Evolutionary conservation across 2,329 filamentous ascomycete species (phyloP).

Genomic region (Pseudocercospora musae): DNA sequence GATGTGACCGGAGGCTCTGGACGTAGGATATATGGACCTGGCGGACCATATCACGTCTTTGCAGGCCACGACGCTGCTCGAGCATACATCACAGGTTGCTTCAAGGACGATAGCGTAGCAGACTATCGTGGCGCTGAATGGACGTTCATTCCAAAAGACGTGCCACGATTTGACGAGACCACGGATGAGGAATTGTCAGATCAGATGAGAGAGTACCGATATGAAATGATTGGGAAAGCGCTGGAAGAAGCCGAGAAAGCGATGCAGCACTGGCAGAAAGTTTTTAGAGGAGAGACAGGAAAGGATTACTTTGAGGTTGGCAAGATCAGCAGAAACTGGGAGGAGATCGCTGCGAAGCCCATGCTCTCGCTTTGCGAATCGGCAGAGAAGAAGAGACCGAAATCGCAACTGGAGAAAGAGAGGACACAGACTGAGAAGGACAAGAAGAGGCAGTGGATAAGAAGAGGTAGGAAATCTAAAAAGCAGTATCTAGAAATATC

Average conservation of each 20-base stretch:
- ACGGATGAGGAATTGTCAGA: constrained; percentile 24
- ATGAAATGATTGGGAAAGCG: constrained; percentile 64
- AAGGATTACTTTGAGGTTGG: constrained; percentile 81
- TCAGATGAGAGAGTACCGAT: constrained; percentile 41
- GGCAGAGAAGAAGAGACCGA: constrained; percentile 66
- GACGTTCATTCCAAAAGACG: constrained; percentile 69
- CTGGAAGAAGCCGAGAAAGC: constrained; percentile 62
- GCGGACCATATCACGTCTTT: constrained; percentile 83
- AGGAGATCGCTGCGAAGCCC: constrained; percentile 58
- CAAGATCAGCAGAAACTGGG: constrained; percentile 60
- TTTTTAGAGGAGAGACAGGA: constrained; percentile 64
- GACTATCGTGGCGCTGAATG: constrained; percentile 85
- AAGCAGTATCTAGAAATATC: background rate
- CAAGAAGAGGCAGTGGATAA: constrained; percentile 8
- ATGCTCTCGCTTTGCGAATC: constrained; percentile 41
- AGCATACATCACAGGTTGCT: constrained; percentile 90
- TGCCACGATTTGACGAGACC: constrained; percentile 30
- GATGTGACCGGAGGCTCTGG: constrained; percentile 65
- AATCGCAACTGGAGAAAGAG: constrained; percentile 23
- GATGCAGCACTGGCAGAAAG: constrained; percentile 75
- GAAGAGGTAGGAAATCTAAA: constrained; percentile 8
- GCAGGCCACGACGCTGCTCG: constrained; percentile 81
- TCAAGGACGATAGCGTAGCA: constrained; percentile 75
- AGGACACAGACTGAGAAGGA: constrained; percentile 11
- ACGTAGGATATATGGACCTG: constrained; percentile 55